phyloP scores from a whole-genome alignment of 805 yeast species.

The Saturnispora hagleri region DNA sequence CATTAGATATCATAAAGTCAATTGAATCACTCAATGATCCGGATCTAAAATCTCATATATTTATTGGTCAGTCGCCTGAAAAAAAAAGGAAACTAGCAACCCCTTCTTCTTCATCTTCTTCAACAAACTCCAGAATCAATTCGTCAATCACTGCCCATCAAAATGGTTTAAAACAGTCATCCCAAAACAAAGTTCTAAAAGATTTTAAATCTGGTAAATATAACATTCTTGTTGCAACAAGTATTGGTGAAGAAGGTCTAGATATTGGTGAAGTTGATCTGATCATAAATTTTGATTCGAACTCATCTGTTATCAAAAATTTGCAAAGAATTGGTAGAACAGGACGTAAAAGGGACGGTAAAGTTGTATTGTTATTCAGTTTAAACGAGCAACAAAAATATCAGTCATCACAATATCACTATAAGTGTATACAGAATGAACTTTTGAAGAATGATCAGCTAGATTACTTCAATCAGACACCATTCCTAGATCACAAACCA shows the following conservation, averaged over 20 bases:
- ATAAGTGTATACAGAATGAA: slow-evolving; percentile 64
- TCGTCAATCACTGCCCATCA: slow-evolving; percentile 70
- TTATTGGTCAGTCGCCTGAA: slow-evolving; percentile 85
- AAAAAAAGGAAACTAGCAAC: slow-evolving; percentile 34
- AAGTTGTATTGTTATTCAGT: slow-evolving; percentile 64
- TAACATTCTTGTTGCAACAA: slow-evolving; percentile 87
- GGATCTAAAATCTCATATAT: slow-evolving; percentile 61
- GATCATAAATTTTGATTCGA: slow-evolving; percentile 87
- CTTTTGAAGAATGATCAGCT: slow-evolving; percentile 26
- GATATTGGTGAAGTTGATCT: slow-evolving; percentile 97
- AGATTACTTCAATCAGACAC: background rate
- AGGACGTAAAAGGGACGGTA: slow-evolving; percentile 89
- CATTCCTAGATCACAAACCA: background rate
- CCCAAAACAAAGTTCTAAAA: slow-evolving; percentile 70
- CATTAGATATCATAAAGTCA: slow-evolving; percentile 70
- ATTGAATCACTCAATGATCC: slow-evolving; percentile 27
- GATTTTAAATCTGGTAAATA: slow-evolving; percentile 63
- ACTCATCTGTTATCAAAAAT: slow-evolving; percentile 86
- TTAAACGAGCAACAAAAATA: slow-evolving; percentile 71
- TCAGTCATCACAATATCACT: slow-evolving; percentile 77
- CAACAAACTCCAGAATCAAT: slow-evolving; percentile 30
- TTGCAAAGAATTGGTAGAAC: slow-evolving; percentile 98
- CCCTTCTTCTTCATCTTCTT: background rate
- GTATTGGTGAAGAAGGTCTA: slow-evolving; percentile 97
- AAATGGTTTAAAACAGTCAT: slow-evolving; percentile 84